Conservation (phyloP, 2,329 filamentous ascomycete genomes). For the Calonectria fujianensis region DNA sequence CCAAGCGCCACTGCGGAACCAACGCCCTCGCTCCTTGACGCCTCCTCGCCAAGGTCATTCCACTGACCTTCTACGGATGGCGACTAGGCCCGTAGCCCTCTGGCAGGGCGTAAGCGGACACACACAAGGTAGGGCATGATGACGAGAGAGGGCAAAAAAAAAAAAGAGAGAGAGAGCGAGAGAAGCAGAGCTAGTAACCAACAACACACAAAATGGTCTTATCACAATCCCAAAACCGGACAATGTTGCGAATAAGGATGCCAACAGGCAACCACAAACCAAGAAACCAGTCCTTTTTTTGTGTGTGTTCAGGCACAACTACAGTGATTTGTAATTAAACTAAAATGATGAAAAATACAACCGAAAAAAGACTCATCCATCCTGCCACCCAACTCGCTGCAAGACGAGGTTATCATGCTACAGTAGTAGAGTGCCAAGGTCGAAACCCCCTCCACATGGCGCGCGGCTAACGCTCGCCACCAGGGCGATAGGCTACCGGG, state of each 20-base stretch:
- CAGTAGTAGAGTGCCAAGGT: slow-evolving; percentile 8
- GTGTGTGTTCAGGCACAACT: no score
- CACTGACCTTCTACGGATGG: slow-evolving; percentile 6
- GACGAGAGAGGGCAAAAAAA: no score
- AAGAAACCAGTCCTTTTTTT: neutral
- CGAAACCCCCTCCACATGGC: slow-evolving; percentile 23
- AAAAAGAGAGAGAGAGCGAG: no score
- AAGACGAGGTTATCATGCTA: slow-evolving; percentile 3
- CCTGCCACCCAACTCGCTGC: neutral
- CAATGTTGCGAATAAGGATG: neutral
- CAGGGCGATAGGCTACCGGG: neutral
- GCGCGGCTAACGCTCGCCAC: slow-evolving; percentile 27
- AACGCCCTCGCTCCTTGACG: slow-evolving; percentile 20
- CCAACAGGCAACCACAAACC: neutral
- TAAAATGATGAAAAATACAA: neutral
- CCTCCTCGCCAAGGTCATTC: slow-evolving; percentile 22
- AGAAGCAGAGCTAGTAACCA: neutral
- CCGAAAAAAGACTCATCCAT: slow-evolving; percentile 1
- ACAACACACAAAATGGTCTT: neutral
- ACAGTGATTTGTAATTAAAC: neutral
- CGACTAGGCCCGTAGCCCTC: neutral
- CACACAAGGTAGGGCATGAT: neutral
- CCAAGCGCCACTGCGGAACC: slow-evolving; percentile 26
- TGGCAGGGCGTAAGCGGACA: neutral
- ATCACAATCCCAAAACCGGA: neutral